These are phyloP conservation scores for Trichocladium uniseriatum DNA, from an alignment of 495 filamentous ascomycete genomes.

Conservation along the genomic window DNA sequence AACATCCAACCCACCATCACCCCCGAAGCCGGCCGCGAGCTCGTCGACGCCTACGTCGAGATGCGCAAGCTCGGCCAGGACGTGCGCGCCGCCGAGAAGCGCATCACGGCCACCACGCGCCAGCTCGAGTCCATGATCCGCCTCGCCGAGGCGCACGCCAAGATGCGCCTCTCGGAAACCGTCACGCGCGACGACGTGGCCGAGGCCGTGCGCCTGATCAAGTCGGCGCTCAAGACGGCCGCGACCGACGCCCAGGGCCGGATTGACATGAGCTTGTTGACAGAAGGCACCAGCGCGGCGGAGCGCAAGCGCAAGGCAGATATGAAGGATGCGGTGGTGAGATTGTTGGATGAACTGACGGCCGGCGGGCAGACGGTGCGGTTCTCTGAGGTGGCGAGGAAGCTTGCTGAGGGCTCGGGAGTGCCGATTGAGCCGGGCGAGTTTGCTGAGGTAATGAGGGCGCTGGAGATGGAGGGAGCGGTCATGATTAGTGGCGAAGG, in stretches of 20 bases:
- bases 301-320: constrained; percentile 75
- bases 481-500: constrained; percentile 81
- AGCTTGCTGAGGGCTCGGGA: constrained; percentile 65
- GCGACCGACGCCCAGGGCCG: constrained; percentile 90
- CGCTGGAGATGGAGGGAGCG: constrained; percentile 74
- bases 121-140: constrained; percentile 97
- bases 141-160: constrained; percentile 89
- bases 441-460: constrained; percentile 69
- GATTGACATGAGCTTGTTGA: constrained; percentile 93
- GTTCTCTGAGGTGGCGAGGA: constrained; percentile 64
- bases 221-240: constrained; percentile 89
- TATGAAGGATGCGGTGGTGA: constrained; percentile 69
- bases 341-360: constrained; percentile 69
- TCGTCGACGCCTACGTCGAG: constrained; percentile 81
- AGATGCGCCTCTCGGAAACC: constrained; percentile 73
- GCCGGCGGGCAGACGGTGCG: constrained; percentile 58
- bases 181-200: constrained; percentile 78
- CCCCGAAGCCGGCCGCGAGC: constrained; percentile 63
- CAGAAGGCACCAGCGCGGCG: constrained; percentile 77
- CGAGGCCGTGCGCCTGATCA: constrained; percentile 88
- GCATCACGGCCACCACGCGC: constrained; percentile 93
- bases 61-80: constrained; percentile 96
- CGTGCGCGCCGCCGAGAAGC: constrained; percentile 83
- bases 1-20: constrained; percentile 76
- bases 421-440: constrained; percentile 64